These are phyloP conservation scores for Eragrostis nindensis DNA, from an alignment of 176 grass and related monocot genomes.

Conservation along the genomic window DNA sequence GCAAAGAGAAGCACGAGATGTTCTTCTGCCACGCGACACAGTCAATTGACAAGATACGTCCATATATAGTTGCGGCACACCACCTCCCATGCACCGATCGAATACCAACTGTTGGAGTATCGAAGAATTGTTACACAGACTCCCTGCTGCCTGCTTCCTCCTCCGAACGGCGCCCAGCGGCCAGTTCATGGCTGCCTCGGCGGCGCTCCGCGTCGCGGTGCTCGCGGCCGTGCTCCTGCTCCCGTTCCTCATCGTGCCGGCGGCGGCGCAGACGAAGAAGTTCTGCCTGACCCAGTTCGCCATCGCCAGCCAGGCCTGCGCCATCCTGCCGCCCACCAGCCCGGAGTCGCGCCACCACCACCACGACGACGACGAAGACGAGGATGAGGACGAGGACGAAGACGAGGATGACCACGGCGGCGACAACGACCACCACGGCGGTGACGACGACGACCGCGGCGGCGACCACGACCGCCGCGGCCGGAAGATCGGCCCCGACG, in stretches of 20 bases:
- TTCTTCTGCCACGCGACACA: neutral
- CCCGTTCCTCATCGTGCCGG: slow-evolving; percentile 33
- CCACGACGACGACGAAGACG: slow-evolving; percentile 14
- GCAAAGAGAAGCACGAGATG: slow-evolving; percentile 40
- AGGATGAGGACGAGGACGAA: neutral
- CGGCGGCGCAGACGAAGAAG: slow-evolving; percentile 44
- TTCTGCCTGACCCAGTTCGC: slow-evolving; percentile 81
- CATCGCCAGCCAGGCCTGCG: slow-evolving; percentile 76
- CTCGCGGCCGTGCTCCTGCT: slow-evolving; percentile 47
- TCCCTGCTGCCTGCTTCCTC: neutral
- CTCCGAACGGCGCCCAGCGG: neutral
- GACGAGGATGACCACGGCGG: neutral
- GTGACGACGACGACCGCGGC: neutral
- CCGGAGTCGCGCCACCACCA: slow-evolving; percentile 17
- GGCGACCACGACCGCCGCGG: neutral
- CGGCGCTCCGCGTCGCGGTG: slow-evolving; percentile 12
- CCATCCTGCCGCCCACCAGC: slow-evolving; percentile 50
- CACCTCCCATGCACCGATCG: slow-evolving; percentile 18
- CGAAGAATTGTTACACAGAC: neutral
- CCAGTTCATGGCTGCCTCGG: slow-evolving; percentile 37
- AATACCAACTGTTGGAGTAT: neutral
- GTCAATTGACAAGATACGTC: neutral
- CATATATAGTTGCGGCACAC: neutral
- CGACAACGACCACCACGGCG: neutral
- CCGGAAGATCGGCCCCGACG: neutral